Base-by-base conservation (phyloP, 148 eudicot genomes). In the Polygonum aviculare region DNA sequence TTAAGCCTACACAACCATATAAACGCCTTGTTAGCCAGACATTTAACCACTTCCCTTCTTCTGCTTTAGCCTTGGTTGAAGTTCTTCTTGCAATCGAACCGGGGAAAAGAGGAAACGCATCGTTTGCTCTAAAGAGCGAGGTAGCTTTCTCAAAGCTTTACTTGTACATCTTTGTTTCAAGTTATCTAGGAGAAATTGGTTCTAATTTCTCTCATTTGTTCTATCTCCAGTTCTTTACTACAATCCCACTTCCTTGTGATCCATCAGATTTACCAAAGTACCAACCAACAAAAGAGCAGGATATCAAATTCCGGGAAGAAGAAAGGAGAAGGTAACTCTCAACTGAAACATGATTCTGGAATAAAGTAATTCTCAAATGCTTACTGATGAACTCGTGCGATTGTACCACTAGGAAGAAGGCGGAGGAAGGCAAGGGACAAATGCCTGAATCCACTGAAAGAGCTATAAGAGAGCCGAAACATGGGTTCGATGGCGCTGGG, bases 241-340 rank as follows among this genome's bases (percentile, higher is more conserved):
- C 88, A 47, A 77, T 70, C 36, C 98, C 98, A 75, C 88, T 87
- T 73, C 89, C 98, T 69, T 91, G 94, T 81, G 91, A 90, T 78
- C 94, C 93, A 55, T 88, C 93, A 33, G 83, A 85, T 71, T 85
- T 94, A 79, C 94, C 98, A 26, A 88, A 86, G 77, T 94, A 88
- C 76, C 87, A 89, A 72, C 94, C 98, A 1, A 86, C 94, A 51
- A 94, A 94, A 83, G 98, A 94, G 80, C 77, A 80, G 74, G 97
- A 91, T 55, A 83, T 81, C 55, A 94, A 87, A 86, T 73, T 88
- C 77, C 87, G 90, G 81, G 93, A 87, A 57, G 96, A 90, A 82
- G 97, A 90, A 75, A 87, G 86, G 55, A 88, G 79, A 88, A 90
- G 97, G 98, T 91, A 85, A 38, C 31, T 60, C 63, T 57, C 33